phyloP scores from a whole-genome alignment of 345 rosid species.

The Rhizophora apiculata region DNA sequence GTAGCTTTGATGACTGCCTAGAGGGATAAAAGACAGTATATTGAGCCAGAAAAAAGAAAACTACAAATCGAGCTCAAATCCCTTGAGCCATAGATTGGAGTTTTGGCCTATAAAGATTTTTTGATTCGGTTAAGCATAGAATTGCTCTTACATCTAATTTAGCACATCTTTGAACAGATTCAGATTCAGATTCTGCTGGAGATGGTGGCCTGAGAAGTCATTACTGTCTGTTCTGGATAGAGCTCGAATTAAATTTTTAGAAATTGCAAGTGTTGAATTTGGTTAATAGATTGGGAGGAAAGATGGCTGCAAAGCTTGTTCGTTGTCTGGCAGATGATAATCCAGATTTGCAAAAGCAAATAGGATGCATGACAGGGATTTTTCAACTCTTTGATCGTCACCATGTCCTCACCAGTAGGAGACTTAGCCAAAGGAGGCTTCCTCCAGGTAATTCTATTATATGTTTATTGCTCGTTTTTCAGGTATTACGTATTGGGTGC shows the following conservation, averaged over 20 bases:
- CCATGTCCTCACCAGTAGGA: slow-evolving; percentile 49
- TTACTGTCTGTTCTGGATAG: not conserved
- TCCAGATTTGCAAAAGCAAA: slow-evolving; percentile 90
- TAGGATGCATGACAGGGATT: slow-evolving; percentile 94
- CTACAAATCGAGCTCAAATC: too few species aligned
- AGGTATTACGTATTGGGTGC: too few species aligned
- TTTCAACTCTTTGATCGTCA: slow-evolving; percentile 87
- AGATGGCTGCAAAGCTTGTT: slow-evolving; percentile 91
- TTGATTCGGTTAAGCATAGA: slow-evolving; percentile 14
- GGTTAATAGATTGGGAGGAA: slow-evolving; percentile 2
- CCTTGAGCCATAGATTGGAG: too few species aligned
- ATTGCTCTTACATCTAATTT: slow-evolving; percentile 19
- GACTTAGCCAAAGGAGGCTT: slow-evolving; percentile 50
- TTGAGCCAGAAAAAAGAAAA: not conserved
- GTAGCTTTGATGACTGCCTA: slow-evolving; percentile 26
- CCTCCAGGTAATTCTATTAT: slow-evolving; percentile 53
- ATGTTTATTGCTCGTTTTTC: not conserved
- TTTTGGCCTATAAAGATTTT: not conserved
- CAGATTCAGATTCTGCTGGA: slow-evolving; percentile 11
- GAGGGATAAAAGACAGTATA: slow-evolving; percentile 11
- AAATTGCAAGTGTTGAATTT: not conserved
- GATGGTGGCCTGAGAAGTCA: not conserved
- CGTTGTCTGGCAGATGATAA: slow-evolving; percentile 91
- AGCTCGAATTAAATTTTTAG: not conserved
- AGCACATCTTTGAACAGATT: slow-evolving; percentile 1